Evolutionary conservation across 345 rosid species (phyloP).

Genomic region (Eucalyptus urophylla): DNA sequence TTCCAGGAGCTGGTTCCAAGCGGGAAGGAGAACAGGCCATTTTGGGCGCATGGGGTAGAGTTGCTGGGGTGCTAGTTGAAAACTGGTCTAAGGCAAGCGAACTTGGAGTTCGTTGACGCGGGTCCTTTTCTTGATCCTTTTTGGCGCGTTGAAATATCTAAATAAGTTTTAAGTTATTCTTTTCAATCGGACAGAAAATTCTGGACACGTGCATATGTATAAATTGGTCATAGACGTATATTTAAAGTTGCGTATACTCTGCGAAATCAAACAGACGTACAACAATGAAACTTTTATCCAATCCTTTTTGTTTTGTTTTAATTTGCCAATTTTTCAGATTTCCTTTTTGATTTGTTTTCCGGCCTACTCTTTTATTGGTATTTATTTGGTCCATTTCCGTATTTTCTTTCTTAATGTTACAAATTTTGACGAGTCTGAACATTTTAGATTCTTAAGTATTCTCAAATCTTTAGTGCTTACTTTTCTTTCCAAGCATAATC

Average conservation of each 20-base stretch:
- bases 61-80: conserved; percentile 78
- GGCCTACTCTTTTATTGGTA: neutral
- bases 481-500: neutral
- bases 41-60: conserved; percentile 78
- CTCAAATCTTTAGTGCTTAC: neutral
- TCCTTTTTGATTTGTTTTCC: neutral
- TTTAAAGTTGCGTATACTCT: neutral
- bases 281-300: neutral
- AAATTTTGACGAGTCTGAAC: neutral
- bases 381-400: neutral
- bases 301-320: neutral
- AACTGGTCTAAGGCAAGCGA: conserved; percentile 34
- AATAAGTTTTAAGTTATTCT: too few relatives aligned
- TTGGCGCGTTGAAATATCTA: neutral
- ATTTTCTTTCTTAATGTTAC: neutral
- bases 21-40: conserved; percentile 50
- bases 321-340: neutral
- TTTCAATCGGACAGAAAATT: neutral
- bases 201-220: neutral
- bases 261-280: neutral
- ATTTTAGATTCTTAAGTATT: neutral
- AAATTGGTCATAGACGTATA: too few relatives aligned
- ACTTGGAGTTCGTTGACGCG: conserved; percentile 43
- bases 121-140: neutral
- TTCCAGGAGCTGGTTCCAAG: conserved; percentile 55